Base-by-base conservation (phyloP, 257 asterid species). In the Ilex asprella region DNA sequence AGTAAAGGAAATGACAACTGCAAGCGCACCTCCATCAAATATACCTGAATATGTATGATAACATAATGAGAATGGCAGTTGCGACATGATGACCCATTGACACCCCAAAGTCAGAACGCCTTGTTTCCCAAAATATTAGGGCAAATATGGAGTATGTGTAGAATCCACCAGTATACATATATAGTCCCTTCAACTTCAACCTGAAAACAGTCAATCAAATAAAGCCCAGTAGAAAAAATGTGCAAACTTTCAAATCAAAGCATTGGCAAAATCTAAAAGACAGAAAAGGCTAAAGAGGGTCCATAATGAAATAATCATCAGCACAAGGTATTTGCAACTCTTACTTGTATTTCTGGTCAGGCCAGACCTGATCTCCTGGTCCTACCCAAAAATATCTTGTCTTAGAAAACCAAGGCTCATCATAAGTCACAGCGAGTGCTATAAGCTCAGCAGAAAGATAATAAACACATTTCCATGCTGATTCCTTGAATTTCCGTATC, bases 401-500 rank as follows among this genome's bases (percentile, higher is more conserved):
- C 14, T 82, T 70, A 56, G 55, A 77, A 75, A 89, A 87, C 96
- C 97, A 93, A 59, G 97, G 95, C 82, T 93, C 99, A 31, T 89
- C 67, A 75, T 81, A 84, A 63, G 94, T 85, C 70, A 89, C 96
- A 15, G 73, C 73, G 67, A 89, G 81, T 55, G 97, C 94, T 31
- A 85, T 82, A 44, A 84, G 32, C 80, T 93, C 99, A 6, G 97
- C 97, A 10, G 96, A 93, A 70, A 89, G 96, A 77, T 50, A 93
- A 67, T 87, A 93, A 58, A 93, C 67, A 43, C 92, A 93, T 73
- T 89, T 93, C 99, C 99, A 93, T 46, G 97, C 97, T 27, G 99
- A 93, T 72, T 89, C 97, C 80, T 87, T 87, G 89, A 93, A 93
- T 79, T 93, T 93, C 39, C 79, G 60, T 59, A 89, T 78, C 73